Evolutionary conservation across 139 green algal species (phyloP).

Genomic region (Chlorella sp.): DNA sequence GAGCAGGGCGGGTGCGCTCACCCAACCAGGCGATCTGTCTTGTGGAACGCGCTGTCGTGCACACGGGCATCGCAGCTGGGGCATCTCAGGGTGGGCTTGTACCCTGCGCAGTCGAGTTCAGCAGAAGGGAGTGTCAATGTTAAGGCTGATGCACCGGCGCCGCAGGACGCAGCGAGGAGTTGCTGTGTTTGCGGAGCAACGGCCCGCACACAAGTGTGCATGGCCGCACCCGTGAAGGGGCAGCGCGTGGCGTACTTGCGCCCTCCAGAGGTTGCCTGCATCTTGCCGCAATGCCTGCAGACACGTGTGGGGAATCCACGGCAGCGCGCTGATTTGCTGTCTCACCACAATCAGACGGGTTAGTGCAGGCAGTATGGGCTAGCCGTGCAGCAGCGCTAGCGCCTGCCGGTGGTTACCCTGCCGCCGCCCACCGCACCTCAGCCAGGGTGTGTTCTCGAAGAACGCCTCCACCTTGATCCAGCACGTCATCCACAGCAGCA

Average conservation of each 20-base stretch:
- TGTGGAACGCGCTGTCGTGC: constrained; percentile 43
- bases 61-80: constrained; percentile 37
- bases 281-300: not conserved
- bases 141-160: too few species aligned
- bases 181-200: too few species aligned
- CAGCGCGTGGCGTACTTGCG: constrained; percentile 38
- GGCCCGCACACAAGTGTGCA: too few species aligned
- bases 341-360: too few species aligned
- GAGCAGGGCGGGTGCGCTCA: not conserved
- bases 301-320: not conserved
- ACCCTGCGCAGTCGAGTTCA: constrained; percentile 19
- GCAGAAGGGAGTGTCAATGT: too few species aligned
- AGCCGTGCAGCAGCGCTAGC: too few species aligned
- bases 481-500: constrained; percentile 21
- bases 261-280: not conserved
- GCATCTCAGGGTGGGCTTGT: constrained; percentile 38
- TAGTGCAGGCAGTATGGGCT: too few species aligned
- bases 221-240: constrained; percentile 48
- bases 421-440: not conserved
- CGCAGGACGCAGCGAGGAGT: too few species aligned
- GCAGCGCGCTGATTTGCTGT: too few species aligned
- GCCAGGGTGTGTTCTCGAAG: constrained; percentile 44
- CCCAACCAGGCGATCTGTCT: constrained; percentile 16
- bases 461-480: constrained; percentile 37
- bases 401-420: too few species aligned